Percentiles rank a stretch among this genome's conserved stretches.
phyloP scores from a whole-genome alignment of 257 asterid genomes.

The Linderniella brevidens region DNA sequence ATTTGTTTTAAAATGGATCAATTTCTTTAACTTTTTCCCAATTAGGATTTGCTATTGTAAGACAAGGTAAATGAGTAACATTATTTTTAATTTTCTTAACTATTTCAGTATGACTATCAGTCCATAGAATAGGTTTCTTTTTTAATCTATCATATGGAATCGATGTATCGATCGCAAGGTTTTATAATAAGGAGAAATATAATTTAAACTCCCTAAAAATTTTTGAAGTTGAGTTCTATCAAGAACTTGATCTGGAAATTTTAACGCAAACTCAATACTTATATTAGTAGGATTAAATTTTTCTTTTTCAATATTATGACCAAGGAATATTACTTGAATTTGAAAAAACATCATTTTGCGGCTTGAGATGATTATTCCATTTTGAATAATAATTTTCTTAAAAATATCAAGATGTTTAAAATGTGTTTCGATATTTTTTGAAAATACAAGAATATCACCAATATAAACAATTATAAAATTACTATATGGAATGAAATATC shows the following conservation, averaged over 20 bases:
- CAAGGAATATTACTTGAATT: background rate
- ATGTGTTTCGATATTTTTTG: background rate
- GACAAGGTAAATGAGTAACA: background rate
- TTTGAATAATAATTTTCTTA: slow-evolving; percentile 1
- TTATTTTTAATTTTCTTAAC: background rate
- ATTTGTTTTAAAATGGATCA: background rate
- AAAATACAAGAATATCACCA: background rate
- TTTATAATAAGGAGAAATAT: background rate
- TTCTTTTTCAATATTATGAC: background rate
- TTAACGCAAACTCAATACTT: background rate
- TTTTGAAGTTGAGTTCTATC: background rate
- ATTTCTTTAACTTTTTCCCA: background rate
- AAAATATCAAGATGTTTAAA: slow-evolving; percentile 3
- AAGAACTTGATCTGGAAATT: background rate
- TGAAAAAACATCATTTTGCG: background rate
- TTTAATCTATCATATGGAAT: background rate
- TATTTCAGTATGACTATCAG: background rate
- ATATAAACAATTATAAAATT: background rate
- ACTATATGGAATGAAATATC: background rate
- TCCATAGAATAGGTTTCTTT: background rate
- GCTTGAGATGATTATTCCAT: background rate
- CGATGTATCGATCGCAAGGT: background rate
- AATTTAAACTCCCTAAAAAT: background rate
- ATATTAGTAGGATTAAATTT: background rate
- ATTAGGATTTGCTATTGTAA: background rate